Evolutionary conservation across 2,329 filamentous ascomycete genomes (phyloP), one percentile per base, ranked within the genome.

Genomic region (Decorospora gaudefroyi): DNA sequence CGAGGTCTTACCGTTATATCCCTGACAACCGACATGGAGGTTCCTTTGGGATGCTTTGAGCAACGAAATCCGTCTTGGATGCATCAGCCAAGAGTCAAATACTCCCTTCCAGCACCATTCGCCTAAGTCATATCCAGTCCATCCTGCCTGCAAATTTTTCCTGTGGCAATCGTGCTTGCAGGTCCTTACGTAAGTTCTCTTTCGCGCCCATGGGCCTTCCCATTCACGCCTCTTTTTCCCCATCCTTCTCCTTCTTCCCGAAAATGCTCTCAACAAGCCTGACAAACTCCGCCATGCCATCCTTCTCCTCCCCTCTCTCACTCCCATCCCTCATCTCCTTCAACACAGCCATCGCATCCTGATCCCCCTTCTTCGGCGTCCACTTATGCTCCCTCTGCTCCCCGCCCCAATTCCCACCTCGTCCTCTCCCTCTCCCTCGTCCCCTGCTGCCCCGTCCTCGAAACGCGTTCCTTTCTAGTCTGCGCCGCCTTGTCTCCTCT

Each of bases 211-310:
- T n/a, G n/a, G n/a, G n/a, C n/a, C n/a, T n/a, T n/a, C n/a, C n/a
- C n/a, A n/a, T n/a, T 40, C 23, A 34, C 0, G 29, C 36, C 4
- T 26, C 22, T 11, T 17, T 21, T 15, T 16, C 36, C 12, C n/a
- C 6, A 13, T 41, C 18, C 18, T 46, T 36, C 8, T 41, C 42
- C 22, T 25, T 32, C 3, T 47, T 15, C 23, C 47, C 57, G 36
- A 67, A 62, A 0, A 53, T 48, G 32, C 66, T 60, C 17, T 57
- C 54, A 4, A 67, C 52, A 21, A 68, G 46, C 18, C 41, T 46
- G 29, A 64, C 67, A 53, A 76, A 76, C 32, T 74, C 72, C 4
- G 51, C 56, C 58, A 77, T 63, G 1, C 67, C 73, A 22, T 73
- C 70, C 18, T 68, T 62, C 41, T 67, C 62, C 30, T 63, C 60